Evolutionary conservation across 768 basidiomycete genomes (phyloP), one percentile per base, ranked within the genome.

Genomic region (Fomitopsis serialis): DNA sequence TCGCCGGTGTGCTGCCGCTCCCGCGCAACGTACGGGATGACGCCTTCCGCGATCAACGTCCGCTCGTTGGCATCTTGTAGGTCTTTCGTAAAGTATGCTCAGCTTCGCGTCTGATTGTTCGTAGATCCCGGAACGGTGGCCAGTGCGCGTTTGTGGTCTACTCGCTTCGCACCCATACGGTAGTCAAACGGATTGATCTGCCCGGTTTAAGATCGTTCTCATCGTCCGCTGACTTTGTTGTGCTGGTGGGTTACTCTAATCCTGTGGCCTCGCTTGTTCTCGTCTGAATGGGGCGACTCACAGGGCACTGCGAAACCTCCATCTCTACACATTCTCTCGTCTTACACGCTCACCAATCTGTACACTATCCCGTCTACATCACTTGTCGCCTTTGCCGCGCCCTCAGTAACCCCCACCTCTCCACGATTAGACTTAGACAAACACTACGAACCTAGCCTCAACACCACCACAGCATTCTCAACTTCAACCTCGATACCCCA

Each of bases 231-330:
- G 61, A 74, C 48, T 79, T 82, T 55, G 75, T 84, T 61, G 72
- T 81, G 55, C 68, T 89, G 53, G 87, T 87, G 65, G 52, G 84
- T 75, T 2, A 2, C 23, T 23, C 15, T 5, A 11, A 5, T 32
- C 29, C 34, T 21, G 37, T 19, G 13, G 11, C 6, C 29, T 51
- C 35, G 12, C 9, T 42, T 21, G 15, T 22, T 47, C 11, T 13
- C 53, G 29, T 37, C 21, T 59, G 17, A 54, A 32, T 11, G n/a
- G n/a, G n/a, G 29, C 29, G 11, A n/a, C 44, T 12, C 7, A 17
- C 61, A 87, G 87, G 79, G 77, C 64, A 81, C 82, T n/a, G 73
- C 74, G 45, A 70, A 72, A 32, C 85, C 82, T 36, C 68, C 78
- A 10, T 69, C 73, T 22, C 69, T 89, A 47, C 77, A 79, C 63